Conservation (phyloP, 2,329 filamentous ascomycete species). For the Ceratocystis destructans region DNA sequence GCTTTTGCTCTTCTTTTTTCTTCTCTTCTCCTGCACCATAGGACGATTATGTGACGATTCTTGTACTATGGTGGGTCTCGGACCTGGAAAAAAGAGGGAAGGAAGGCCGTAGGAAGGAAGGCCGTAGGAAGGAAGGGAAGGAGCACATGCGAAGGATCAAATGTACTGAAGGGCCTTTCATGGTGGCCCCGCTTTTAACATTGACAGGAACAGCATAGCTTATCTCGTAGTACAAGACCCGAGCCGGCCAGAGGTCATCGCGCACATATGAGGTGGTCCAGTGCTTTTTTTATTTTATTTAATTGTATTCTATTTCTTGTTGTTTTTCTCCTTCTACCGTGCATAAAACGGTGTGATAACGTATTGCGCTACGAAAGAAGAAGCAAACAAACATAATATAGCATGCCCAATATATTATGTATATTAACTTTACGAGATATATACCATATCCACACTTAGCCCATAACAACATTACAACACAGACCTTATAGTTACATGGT, state of each 20-base stretch:
- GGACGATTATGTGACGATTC: no score
- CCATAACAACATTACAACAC: neutral
- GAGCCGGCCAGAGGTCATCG: neutral
- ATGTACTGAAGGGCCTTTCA: neutral
- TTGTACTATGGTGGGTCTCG: neutral
- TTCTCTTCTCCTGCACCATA: no score
- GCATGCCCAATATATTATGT: neutral
- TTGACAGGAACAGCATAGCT: neutral
- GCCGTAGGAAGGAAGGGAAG: neutral
- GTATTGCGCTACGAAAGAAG: no score
- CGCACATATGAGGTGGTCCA: no score
- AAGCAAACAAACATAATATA: neutral
- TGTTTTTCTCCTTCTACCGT: no score
- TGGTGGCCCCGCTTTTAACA: neutral
- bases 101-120: neutral
- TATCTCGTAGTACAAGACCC: neutral
- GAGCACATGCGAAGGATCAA: neutral
- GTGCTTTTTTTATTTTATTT: no score
- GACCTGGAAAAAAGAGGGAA: neutral
- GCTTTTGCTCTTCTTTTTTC: no score
- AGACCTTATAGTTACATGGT: neutral
- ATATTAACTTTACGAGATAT: neutral
- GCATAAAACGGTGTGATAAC: no score
- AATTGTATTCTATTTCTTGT: no score
- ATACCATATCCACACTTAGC: neutral